phyloP scores from a whole-genome alignment of 2,329 filamentous ascomycete species.

The Talaromyces islandicus region DNA sequence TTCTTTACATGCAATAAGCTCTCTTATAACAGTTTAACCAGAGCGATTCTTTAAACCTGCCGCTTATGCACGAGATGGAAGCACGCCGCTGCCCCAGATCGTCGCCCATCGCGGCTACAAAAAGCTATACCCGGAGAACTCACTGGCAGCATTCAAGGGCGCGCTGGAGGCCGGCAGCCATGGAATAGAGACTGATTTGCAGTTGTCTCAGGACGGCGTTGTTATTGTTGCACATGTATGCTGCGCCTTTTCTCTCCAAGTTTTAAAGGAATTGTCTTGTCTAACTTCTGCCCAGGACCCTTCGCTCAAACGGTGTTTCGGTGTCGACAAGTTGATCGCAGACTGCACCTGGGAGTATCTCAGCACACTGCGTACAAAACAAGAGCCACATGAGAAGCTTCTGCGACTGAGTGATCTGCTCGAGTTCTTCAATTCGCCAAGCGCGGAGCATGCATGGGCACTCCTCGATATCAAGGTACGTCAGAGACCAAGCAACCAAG shows the following conservation, averaged over 20 bases:
- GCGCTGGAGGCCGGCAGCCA: conserved; percentile 70
- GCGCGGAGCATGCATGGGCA: conserved; percentile 66
- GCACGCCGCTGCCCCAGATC: conserved; percentile 24
- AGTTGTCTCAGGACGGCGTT: conserved; percentile 73
- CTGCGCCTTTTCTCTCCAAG: conserved; percentile 5
- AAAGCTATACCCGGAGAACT: conserved; percentile 75
- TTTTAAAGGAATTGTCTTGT: background rate
- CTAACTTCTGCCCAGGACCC: conserved; percentile 56
- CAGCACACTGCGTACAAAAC: conserved; percentile 59
- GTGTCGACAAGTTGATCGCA: conserved; percentile 62
- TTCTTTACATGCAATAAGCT: background rate
- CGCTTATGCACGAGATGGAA: conserved; percentile 6
- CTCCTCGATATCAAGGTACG: conserved; percentile 81
- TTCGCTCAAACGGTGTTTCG: conserved; percentile 74
- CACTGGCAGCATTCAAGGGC: conserved; percentile 68
- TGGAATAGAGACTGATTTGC: conserved; percentile 83
- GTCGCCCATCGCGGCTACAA: conserved; percentile 51
- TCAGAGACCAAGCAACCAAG: background rate
- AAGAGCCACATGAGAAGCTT: conserved; percentile 64
- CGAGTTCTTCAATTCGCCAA: conserved; percentile 61
- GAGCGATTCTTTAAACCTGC: conserved; percentile 4
- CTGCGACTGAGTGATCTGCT: conserved; percentile 69
- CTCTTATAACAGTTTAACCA: background rate
- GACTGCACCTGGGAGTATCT: conserved; percentile 75
- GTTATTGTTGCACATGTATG: conserved; percentile 76